Percentiles rank a stretch among this genome's conserved stretches.
Conservation (phyloP, 2,329 filamentous ascomycete species). For the Fusarium cicatricum region DNA sequence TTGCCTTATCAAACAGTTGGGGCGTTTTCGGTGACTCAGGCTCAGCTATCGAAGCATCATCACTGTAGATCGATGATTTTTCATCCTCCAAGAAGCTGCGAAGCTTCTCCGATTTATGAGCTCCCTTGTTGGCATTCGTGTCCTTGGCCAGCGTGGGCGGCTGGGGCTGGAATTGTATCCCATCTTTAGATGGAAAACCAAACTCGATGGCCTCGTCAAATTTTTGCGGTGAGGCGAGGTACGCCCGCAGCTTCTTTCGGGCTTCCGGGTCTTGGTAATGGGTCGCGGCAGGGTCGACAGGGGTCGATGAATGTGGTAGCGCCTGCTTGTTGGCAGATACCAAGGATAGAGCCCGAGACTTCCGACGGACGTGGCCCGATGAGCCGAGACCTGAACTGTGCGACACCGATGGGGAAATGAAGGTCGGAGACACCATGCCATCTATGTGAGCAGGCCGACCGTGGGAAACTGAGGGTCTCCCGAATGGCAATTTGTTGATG, state of each 20-base stretch:
- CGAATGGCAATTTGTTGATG: slow-evolving; percentile 71
- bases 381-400: slow-evolving; percentile 33
- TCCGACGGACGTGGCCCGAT: slow-evolving; percentile 55
- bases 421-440: slow-evolving; percentile 43
- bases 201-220: slow-evolving; percentile 96
- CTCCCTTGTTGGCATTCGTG: slow-evolving; percentile 38
- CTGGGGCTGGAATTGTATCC: slow-evolving; percentile 41
- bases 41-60: slow-evolving; percentile 63
- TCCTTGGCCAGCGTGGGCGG: slow-evolving; percentile 39
- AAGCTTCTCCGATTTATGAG: slow-evolving; percentile 58
- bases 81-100: slow-evolving; percentile 68
- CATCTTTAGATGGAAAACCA: slow-evolving; percentile 78
- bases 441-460: slow-evolving; percentile 59
- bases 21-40: slow-evolving; percentile 68
- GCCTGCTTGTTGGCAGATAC: slow-evolving; percentile 58
- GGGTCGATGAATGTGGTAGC: slow-evolving; percentile 32
- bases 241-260: slow-evolving; percentile 83
- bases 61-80: slow-evolving; percentile 62
- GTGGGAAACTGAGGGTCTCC: slow-evolving; percentile 60
- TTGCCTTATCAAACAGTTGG: slow-evolving; percentile 54
- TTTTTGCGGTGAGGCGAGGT: slow-evolving; percentile 88
- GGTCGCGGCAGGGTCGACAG: slow-evolving; percentile 74
- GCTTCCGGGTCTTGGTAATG: slow-evolving; percentile 94
- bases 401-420: slow-evolving; percentile 31
- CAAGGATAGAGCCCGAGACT: slow-evolving; percentile 63